Base-by-base conservation (phyloP, 345 rosid species). In the Brassica juncea region DNA sequence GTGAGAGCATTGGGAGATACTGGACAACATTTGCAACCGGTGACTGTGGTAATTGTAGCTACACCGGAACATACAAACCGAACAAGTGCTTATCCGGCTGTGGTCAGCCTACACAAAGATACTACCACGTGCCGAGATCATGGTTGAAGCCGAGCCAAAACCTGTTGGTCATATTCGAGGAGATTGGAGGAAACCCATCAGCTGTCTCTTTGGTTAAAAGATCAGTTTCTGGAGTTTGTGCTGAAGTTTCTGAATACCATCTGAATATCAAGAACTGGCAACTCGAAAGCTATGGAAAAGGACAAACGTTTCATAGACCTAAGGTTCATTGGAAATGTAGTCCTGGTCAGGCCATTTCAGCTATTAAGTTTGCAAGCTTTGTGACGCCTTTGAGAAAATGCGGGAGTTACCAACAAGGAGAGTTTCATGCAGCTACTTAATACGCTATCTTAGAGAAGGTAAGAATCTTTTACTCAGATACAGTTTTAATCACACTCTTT, bases 261-360 rank as follows among this genome's bases (percentile, higher is more conserved):
- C 99, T 97, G 0, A 96, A 92, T 30, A 76, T 96, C 65, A 92
- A 93, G 91, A 96, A 93, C 81, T 95, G 99, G 99, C 97, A 89
- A 66, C 90, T 95, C 64, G 98, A 95, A 80, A 95, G 97, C 91
- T 93, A 95, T 7, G 99, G 99, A 9, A 91, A 85, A 85, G 86
- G 94, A 66, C 92, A 93, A 81, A 89, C 87, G 68, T 85, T 91
- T 80, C 98, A 85, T 75, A 89, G 86, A 76, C 97, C 99, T 0
- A 96, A 93, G 79, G 94, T 90, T 84, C 99, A 93, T 81, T 84
- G 93, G 81, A 85, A 76, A 69, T 93, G 99, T 74, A 88, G 83
- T 81, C 83, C 76, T 25, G 98, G 99, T 66, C 95, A 93, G 75
- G 72, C 91, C 19, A 92, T 96, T 76, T 86, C 92, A 59, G 75